Conservation (phyloP, 352 stramenopile genomes). For the Phytophthora brassicae region DNA sequence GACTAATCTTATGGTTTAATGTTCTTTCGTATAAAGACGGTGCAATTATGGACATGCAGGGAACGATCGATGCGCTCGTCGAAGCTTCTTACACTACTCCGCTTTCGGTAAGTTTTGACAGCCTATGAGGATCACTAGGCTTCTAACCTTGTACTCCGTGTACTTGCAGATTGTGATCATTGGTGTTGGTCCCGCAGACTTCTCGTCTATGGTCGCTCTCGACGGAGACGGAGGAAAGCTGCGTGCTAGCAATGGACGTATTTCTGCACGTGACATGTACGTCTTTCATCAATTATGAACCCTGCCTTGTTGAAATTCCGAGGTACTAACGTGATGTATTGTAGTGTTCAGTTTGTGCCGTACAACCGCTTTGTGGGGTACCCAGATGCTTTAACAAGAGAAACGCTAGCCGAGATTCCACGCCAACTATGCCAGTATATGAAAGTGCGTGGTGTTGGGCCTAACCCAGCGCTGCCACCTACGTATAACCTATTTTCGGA, state of each 20-base stretch:
- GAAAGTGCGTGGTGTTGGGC: conserved; percentile 55
- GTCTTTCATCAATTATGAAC: conserved; percentile 10
- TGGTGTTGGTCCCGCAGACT: conserved; percentile 70
- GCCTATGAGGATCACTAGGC: not conserved
- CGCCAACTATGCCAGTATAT: conserved; percentile 79
- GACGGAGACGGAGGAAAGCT: conserved; percentile 63
- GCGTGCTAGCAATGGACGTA: conserved; percentile 36
- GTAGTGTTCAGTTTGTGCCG: conserved; percentile 66
- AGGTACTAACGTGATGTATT: conserved; percentile 3
- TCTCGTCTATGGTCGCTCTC: conserved; percentile 64
- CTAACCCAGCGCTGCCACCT: conserved; percentile 48
- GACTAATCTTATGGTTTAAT: not conserved
- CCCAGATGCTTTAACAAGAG: conserved; percentile 43
- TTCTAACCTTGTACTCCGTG: conserved; percentile 6
- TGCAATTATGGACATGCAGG: conserved; percentile 87
- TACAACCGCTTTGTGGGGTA: conserved; percentile 55
- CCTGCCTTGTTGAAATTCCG: not conserved
- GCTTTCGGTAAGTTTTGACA: conserved; percentile 39
- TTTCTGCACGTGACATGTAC: conserved; percentile 62
- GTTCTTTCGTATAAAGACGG: conserved; percentile 44
- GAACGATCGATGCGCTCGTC: conserved; percentile 58
- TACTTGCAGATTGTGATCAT: conserved; percentile 72
- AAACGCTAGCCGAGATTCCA: conserved; percentile 75
- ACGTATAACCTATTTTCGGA: conserved; percentile 52
- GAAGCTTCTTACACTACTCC: conserved; percentile 52